A percentile compares a stretch with the other conserved stretches of the same genome.
phyloP scores from a whole-genome alignment of 352 stramenopile genomes.

The Halophytophthora polymorphica region DNA sequence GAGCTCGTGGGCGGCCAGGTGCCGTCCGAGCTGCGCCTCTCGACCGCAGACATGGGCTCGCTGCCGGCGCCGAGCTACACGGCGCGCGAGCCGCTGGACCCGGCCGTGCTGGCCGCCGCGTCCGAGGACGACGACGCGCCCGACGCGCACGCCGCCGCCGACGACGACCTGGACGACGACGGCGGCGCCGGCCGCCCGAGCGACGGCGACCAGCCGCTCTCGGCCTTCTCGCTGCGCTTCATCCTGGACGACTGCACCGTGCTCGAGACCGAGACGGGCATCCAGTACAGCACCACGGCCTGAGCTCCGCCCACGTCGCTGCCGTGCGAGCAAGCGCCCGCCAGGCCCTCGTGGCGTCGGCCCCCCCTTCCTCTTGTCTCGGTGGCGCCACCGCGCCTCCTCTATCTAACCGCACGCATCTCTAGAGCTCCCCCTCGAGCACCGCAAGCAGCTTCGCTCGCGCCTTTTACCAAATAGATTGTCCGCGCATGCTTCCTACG shows the following conservation, averaged over 20 bases:
- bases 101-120: slow-evolving; percentile 47
- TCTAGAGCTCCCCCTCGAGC: too few relatives aligned
- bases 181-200: slow-evolving; percentile 4
- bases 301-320: slow-evolving; percentile 22
- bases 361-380: too few relatives aligned
- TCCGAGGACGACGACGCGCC: slow-evolving; percentile 49
- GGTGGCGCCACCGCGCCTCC: background rate
- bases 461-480: background rate
- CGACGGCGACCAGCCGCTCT: slow-evolving; percentile 36
- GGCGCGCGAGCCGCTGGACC: slow-evolving; percentile 40
- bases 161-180: slow-evolving; percentile 43
- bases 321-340: too few relatives aligned
- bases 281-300: slow-evolving; percentile 45
- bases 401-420: slow-evolving; percentile 1
- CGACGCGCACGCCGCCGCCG: slow-evolving; percentile 35
- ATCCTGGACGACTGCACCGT: slow-evolving; percentile 76
- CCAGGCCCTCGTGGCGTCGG: too few relatives aligned
- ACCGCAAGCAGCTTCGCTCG: background rate
- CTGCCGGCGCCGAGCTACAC: slow-evolving; percentile 45
- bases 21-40: slow-evolving; percentile 66
- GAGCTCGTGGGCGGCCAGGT: slow-evolving; percentile 75
- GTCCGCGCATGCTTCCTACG: background rate
- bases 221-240: slow-evolving; percentile 78
- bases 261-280: slow-evolving; percentile 58
- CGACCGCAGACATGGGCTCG: slow-evolving; percentile 45